Base-by-base conservation (phyloP, 225 moss, liverwort and hornwort genomes). In the Neckera pumila region DNA sequence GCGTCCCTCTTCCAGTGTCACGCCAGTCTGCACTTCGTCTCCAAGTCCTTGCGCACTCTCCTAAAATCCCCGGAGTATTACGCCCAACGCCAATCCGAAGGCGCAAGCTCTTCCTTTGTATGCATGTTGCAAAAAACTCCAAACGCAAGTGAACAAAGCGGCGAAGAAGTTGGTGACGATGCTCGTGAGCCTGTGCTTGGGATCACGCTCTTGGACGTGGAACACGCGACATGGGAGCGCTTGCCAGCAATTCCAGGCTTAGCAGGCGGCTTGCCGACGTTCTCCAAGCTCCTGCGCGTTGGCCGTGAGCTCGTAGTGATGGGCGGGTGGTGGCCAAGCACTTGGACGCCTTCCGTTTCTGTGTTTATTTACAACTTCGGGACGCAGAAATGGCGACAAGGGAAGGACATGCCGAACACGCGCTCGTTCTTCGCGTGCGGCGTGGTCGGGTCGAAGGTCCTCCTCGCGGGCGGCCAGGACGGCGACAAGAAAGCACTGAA, bases 401-500 rank as follows among this genome's bases (percentile, higher is more conserved):
- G 95, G 11, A 92, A 93, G 7, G 96, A 97, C 18, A 98, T 98
- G 97, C 89, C 93, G 19, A 85, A 40, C 27, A 54, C 70, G 16
- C 92, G 98, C 14, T 96, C 95, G 21, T 95, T 97, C 87, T 96
- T 94, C 36, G 98, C 97, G 23, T 95, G 95, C 89, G 96, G 92
- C 3, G 97, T 82, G 9, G 5, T 93, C 18, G 93, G 60, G 4
- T 51, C 74, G 58, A 71, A 71, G 9, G 63, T 86, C 82, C 1
- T 95, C 59, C 89, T 98, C 12, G 98, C 95, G 12, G 98, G 98
- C 0, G 98, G 98, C 3, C 98, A 98, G 86, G 98, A 98, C 61
- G 92, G 83, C 9, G 95, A 94, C 54, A 98, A 98, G 92, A 95
- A 96, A 62, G 96, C 95, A 56, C 89, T 98, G 11, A 83, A 92